These are phyloP conservation scores for Penicillium sp. DNA, from an alignment of 2,329 filamentous ascomycete genomes.

Conservation along the genomic window DNA sequence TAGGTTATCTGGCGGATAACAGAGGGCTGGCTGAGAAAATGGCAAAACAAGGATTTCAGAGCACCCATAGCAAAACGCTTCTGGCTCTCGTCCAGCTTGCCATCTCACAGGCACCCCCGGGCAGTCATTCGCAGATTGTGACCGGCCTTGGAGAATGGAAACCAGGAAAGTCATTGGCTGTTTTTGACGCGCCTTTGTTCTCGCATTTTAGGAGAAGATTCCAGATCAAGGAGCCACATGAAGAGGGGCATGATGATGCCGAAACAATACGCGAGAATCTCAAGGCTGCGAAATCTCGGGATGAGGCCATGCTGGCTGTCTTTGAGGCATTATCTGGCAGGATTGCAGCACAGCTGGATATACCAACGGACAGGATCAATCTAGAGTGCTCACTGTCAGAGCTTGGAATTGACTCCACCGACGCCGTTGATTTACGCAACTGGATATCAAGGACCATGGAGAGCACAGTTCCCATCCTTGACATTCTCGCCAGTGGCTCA, in stretches of 20 bases:
- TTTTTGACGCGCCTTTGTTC: slow-evolving; percentile 28
- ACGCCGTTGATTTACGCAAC: slow-evolving; percentile 49
- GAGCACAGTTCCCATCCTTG: slow-evolving; percentile 30
- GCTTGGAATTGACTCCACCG: slow-evolving; percentile 47
- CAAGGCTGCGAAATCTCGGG: slow-evolving; percentile 6
- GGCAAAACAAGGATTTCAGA: slow-evolving; percentile 27
- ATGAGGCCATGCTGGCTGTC: slow-evolving; percentile 21
- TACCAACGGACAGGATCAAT: slow-evolving; percentile 21
- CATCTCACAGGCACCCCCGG: slow-evolving; percentile 5
- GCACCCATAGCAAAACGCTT: slow-evolving; percentile 21
- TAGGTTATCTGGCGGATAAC: slow-evolving; percentile 29
- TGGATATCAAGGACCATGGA: slow-evolving; percentile 43
- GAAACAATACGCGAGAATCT: slow-evolving; percentile 17
- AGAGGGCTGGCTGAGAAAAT: slow-evolving; percentile 21
- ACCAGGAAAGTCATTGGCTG: slow-evolving; percentile 20
- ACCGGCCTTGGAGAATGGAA: slow-evolving; percentile 29
- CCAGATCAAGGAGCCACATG: background rate
- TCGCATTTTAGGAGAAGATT: slow-evolving; percentile 24
- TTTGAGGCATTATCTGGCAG: slow-evolving; percentile 18
- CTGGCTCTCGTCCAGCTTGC: slow-evolving; percentile 22
- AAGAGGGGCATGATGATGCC: background rate
- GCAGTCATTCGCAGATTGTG: slow-evolving; percentile 18
- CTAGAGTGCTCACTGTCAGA: slow-evolving; percentile 31
- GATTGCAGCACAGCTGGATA: slow-evolving; percentile 22
- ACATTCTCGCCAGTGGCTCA: slow-evolving; percentile 30